Evolutionary conservation across 192 early-diverging fungal species (phyloP).

Genomic region (Backusella liffmaniae): DNA sequence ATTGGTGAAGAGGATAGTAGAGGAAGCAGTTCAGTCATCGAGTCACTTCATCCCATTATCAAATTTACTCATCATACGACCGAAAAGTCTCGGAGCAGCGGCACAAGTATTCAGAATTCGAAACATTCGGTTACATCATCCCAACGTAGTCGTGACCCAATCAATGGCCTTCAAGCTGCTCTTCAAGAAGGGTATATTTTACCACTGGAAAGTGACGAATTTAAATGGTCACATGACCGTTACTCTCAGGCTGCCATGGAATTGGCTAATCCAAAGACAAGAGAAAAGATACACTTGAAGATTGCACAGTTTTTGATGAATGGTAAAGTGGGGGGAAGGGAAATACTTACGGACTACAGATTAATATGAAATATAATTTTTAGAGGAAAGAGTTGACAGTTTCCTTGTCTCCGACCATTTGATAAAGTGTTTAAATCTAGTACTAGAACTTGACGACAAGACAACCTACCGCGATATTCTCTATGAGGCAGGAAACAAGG

Average conservation of each 20-base stretch:
- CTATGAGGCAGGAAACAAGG: slow-evolving; percentile 15
- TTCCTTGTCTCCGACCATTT: slow-evolving; percentile 32
- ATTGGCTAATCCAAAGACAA: slow-evolving; percentile 16
- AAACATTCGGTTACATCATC: neutral
- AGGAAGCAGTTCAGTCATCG: neutral
- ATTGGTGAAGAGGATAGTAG: neutral
- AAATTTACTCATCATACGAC: slow-evolving; percentile 2
- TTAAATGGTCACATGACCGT: slow-evolving; percentile 35
- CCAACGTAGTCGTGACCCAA: slow-evolving; percentile 13
- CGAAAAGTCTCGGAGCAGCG: neutral
- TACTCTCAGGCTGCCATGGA: slow-evolving; percentile 37
- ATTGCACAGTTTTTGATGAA: slow-evolving; percentile 28
- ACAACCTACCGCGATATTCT: slow-evolving; percentile 19
- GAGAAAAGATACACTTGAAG: slow-evolving; percentile 33
- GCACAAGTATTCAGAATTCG: neutral
- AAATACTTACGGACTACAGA: too few species aligned
- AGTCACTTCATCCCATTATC: slow-evolving; percentile 12
- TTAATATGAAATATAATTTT: too few species aligned
- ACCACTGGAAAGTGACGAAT: slow-evolving; percentile 31
- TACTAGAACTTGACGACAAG: slow-evolving; percentile 10
- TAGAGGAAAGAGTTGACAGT: slow-evolving; percentile 14
- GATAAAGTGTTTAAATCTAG: slow-evolving; percentile 19
- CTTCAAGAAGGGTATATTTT: slow-evolving; percentile 33
- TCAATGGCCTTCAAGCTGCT: slow-evolving; percentile 33
- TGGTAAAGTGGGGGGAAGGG: neutral